Conservation (phyloP, 78 protist genomes). For the Dictyostelium firmibasis region DNA sequence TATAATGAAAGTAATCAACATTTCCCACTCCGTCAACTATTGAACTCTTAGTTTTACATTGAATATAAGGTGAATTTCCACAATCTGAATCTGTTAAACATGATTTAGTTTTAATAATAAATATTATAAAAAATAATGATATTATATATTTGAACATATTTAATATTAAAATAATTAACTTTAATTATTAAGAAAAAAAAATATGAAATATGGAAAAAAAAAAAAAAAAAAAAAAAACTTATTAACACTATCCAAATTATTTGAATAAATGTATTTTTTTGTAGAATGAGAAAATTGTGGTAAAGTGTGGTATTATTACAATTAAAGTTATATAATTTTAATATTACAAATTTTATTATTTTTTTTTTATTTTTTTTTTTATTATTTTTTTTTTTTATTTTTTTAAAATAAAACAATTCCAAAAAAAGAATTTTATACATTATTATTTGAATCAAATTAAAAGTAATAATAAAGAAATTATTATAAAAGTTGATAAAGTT, state of each 20-base stretch:
- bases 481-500: background rate
- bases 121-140: background rate
- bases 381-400: background rate
- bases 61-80: background rate
- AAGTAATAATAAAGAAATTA: background rate
- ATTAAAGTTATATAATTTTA: too few relatives aligned
- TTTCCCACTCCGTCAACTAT: background rate
- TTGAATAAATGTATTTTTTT: background rate
- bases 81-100: background rate
- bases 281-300: background rate
- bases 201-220: background rate
- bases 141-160: background rate
- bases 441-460: background rate
- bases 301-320: background rate
- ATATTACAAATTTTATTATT: background rate
- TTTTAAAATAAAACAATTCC: too few relatives aligned
- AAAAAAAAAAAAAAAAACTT: background rate
- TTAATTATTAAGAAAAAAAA: background rate
- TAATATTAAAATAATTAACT: background rate
- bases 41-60: background rate
- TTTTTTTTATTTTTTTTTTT: too few relatives aligned
- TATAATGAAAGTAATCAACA: conserved; percentile 5
- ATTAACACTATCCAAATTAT: background rate
- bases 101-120: background rate
- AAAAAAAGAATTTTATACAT: too few relatives aligned